These are phyloP conservation scores for Aspergillus arachidicola DNA, from an alignment of 2,329 filamentous ascomycete genomes.

Conservation along the genomic window DNA sequence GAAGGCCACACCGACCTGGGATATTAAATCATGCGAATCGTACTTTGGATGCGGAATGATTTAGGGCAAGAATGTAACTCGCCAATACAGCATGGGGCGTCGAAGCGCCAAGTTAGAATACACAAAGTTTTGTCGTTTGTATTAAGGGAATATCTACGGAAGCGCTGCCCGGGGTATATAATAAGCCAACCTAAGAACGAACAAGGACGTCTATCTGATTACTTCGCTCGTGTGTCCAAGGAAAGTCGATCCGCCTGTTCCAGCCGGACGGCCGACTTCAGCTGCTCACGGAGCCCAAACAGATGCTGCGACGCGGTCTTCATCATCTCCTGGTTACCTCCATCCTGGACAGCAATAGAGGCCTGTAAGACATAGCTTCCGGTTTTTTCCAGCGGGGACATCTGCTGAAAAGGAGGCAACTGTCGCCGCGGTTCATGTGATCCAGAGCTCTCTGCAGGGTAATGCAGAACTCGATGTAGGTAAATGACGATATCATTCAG, in stretches of 20 bases:
- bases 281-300: constrained; percentile 55
- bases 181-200: constrained; percentile 17
- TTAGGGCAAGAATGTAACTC: neutral
- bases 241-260: constrained; percentile 60
- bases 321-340: constrained; percentile 56
- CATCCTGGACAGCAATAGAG: constrained; percentile 59
- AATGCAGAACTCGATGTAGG: constrained; percentile 57
- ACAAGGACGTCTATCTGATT: constrained; percentile 21
- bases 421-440: constrained; percentile 34
- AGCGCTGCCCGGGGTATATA: constrained; percentile 21
- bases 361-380: constrained; percentile 62
- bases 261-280: constrained; percentile 60
- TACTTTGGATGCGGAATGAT: neutral
- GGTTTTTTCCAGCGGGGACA: constrained; percentile 57
- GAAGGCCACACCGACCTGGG: neutral
- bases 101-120: neutral
- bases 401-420: constrained; percentile 48
- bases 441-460: constrained; percentile 41
- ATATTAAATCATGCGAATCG: neutral
- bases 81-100: neutral
- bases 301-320: constrained; percentile 59
- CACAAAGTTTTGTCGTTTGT: neutral
- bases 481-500: constrained; percentile 60
- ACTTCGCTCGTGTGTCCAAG: constrained; percentile 63
- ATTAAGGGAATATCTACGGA: neutral